Evolutionary conservation across 768 basidiomycete genomes (phyloP), one percentile per base, ranked within the genome.

Genomic region (Cyathus striatus): DNA sequence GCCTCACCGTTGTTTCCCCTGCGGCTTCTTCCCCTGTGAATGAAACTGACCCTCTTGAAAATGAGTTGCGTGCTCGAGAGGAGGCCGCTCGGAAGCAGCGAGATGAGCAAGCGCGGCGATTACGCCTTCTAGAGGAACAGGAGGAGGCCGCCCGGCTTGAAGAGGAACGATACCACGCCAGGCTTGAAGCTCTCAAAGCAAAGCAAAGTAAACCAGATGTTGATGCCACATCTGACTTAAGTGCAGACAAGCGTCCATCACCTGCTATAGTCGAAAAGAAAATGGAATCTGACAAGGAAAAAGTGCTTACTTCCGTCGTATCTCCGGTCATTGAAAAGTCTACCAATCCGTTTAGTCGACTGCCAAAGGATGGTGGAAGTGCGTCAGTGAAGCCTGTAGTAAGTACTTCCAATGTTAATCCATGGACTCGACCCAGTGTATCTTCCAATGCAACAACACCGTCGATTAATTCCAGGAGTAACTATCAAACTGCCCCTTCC

Each of bases 341-440:
- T 4, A 89, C 79, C 6, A 93, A 93, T 60, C 91, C 91, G 0
- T 94, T 94, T 60, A 86, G 78, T 60, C 75, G 77, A 10, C 52
- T 90, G 32, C 72, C 79, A 49, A 74, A 75, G 44, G 72, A 75
- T 38, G 74, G 69, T 9, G 64, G 66, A 3, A 48, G 66, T 16
- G 38, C 65, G 25, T 47, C 68, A 21, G 48, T 67, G 5, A 45
- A 73, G 1, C 51, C 72, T 13, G 45, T 65, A 0, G 42, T 64
- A 16, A 53, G 65, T 13, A 38, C 59, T 34, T 56, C 45, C 1
- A 61, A 63, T 27, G 72, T 66, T 6, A 78, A 72, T 34, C 79
- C 75, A 21, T n/a, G n/a, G n/a, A n/a, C n/a, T n/a, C n/a, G n/a
- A n/a, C n/a, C n/a, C n/a, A n/a, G n/a, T n/a, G n/a, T n/a, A n/a